A percentile compares a stretch with the other conserved stretches of the same genome.
phyloP scores from a whole-genome alignment of 768 basidiomycete genomes.

The Russula vinacea region DNA sequence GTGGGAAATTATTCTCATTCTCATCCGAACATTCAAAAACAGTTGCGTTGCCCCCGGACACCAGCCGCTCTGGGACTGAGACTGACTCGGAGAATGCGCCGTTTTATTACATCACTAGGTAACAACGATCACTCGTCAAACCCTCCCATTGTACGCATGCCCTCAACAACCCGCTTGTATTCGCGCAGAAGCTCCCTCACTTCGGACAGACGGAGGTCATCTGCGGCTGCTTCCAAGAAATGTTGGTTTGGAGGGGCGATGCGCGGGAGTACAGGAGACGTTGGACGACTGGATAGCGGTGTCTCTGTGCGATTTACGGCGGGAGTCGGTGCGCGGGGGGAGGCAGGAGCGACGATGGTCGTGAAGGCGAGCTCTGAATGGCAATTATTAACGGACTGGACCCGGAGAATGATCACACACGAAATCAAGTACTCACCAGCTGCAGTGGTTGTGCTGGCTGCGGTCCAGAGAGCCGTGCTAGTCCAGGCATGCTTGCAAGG shows the following conservation, averaged over 20 bases:
- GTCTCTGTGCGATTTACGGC: conserved; percentile 40
- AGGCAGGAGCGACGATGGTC: conserved; percentile 43
- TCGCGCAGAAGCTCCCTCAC: conserved; percentile 76
- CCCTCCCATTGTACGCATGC: conserved; percentile 56
- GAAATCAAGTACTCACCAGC: conserved; percentile 1
- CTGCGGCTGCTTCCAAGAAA: conserved; percentile 68
- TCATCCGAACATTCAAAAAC: neutral
- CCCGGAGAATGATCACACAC: conserved; percentile 24
- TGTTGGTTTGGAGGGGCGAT: conserved; percentile 62
- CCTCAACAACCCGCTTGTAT: conserved; percentile 75
- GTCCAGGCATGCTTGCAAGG: conserved; percentile 70
- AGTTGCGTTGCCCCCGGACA: conserved; percentile 18
- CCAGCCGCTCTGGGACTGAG: neutral
- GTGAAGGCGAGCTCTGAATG: conserved; percentile 38
- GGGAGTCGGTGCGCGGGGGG: conserved; percentile 31
- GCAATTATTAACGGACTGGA: conserved; percentile 10
- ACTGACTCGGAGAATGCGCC: too few species aligned
- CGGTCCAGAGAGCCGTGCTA: conserved; percentile 42
- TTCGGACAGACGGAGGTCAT: conserved; percentile 79
- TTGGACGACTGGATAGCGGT: conserved; percentile 41
- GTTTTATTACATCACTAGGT: neutral
- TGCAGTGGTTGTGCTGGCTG: conserved; percentile 13
- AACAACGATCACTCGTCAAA: conserved; percentile 22
- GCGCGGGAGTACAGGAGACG: conserved; percentile 42
- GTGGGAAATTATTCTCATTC: conserved; percentile 19